These are phyloP conservation scores for Sapria himalayana DNA, from an alignment of 345 rosid species.

Conservation along the genomic window DNA sequence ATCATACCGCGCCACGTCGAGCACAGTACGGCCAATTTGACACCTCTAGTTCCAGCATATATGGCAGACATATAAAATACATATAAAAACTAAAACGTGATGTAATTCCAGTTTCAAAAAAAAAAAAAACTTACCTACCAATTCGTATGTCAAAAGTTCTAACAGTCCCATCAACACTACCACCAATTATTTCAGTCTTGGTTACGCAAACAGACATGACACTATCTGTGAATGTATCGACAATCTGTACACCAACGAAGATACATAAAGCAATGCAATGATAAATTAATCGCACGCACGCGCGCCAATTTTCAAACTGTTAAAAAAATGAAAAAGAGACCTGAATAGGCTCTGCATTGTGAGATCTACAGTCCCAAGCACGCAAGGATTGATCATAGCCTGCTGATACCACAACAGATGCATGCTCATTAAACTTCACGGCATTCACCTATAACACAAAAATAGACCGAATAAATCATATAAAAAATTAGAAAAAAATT, in stretches of 20 bases:
- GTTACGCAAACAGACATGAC: constrained; percentile 93
- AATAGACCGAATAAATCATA: too few species aligned
- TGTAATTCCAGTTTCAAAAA: too few species aligned
- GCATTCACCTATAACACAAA: constrained; percentile 76
- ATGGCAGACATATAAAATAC: too few species aligned
- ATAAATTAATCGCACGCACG: neutral
- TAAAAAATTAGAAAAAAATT: too few species aligned
- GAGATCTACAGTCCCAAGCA: constrained; percentile 94
- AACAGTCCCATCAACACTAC: constrained; percentile 96
- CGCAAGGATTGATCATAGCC: constrained; percentile 87
- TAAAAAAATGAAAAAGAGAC: constrained; percentile 12
- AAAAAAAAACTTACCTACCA: constrained; percentile 80
- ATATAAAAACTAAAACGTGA: too few species aligned
- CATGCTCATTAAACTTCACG: constrained; percentile 64
- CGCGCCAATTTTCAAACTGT: neutral
- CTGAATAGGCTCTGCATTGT: constrained; percentile 87
- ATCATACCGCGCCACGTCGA: too few species aligned
- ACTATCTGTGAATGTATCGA: constrained; percentile 63
- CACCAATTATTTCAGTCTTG: constrained; percentile 78
- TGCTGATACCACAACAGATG: constrained; percentile 76
- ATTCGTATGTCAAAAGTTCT: constrained; percentile 88
- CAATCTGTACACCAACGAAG: constrained; percentile 25
- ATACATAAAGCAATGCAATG: neutral
- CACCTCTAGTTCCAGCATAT: too few species aligned
- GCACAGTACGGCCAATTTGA: too few species aligned